phyloP scores from a whole-genome alignment of 176 grass and related monocot species.

The Themeda triandra region DNA sequence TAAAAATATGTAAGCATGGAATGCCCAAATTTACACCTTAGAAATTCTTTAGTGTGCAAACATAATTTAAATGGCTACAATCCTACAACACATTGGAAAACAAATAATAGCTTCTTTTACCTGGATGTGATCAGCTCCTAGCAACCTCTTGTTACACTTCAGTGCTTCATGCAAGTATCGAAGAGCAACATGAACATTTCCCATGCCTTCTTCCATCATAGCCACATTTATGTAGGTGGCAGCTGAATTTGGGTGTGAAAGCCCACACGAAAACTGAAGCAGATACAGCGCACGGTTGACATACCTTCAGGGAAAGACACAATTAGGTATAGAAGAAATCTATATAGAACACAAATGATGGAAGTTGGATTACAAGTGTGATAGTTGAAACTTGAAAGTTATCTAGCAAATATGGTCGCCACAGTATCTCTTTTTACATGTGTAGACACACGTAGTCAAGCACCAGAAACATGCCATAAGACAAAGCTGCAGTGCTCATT shows the following conservation, averaged over 20 bases:
- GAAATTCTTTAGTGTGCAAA: neutral
- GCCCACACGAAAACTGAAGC: slow-evolving; percentile 92
- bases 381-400: slow-evolving; percentile 15
- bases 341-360: slow-evolving; percentile 1
- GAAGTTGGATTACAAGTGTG: neutral
- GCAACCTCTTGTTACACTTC: slow-evolving; percentile 97
- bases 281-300: slow-evolving; percentile 96
- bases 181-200: slow-evolving; percentile 98
- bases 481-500: slow-evolving; percentile 9
- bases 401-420: slow-evolving; percentile 2
- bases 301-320: slow-evolving; percentile 65
- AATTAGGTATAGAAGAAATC: slow-evolving; percentile 18
- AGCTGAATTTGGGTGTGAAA: slow-evolving; percentile 99
- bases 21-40: neutral
- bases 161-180: slow-evolving; percentile 98
- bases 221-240: slow-evolving; percentile 99
- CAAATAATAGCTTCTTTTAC: slow-evolving; percentile 24
- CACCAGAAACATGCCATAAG: neutral
- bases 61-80: neutral
- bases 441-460: neutral
- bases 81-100: neutral
- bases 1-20: slow-evolving; percentile 13
- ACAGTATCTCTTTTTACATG: neutral
- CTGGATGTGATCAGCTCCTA: slow-evolving; percentile 99
- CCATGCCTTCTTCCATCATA: slow-evolving; percentile 99